A percentile compares a stretch with the other conserved stretches of the same genome.
Conservation (phyloP, 345 rosid genomes). For the Schrenkiella parvula region DNA sequence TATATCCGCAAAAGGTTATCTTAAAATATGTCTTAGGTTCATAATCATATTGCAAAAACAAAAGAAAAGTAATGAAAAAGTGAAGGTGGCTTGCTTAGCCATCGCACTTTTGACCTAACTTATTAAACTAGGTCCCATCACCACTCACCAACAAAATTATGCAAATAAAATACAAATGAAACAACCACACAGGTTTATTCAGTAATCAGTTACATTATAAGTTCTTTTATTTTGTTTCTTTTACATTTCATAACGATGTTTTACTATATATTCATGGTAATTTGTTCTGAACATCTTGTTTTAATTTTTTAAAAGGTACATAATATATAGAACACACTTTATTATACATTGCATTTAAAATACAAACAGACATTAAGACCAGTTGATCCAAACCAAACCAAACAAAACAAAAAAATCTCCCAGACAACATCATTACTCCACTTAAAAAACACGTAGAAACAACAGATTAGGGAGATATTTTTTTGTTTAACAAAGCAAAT, state of each 20-base stretch:
- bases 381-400: not conserved
- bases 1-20: not conserved
- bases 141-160: not conserved
- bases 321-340: not conserved
- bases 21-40: not conserved
- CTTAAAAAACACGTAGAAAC: slow-evolving; percentile 36
- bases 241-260: too few species aligned
- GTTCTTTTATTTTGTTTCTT: too few species aligned
- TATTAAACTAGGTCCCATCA: not conserved
- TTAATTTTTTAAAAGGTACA: too few species aligned
- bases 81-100: slow-evolving; percentile 2
- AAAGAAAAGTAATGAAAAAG: not conserved
- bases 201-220: too few species aligned
- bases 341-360: not conserved
- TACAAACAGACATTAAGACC: not conserved
- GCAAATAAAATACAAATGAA: not conserved
- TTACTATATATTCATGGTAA: too few species aligned
- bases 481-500: slow-evolving; percentile 22
- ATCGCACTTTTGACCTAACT: slow-evolving; percentile 7
- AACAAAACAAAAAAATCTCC: slow-evolving; percentile 3
- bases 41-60: not conserved
- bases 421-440: slow-evolving; percentile 29
- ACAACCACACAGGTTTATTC: too few species aligned
- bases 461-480: slow-evolving; percentile 27
- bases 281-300: not conserved